These are phyloP conservation scores for Trypanosoma conorhini DNA, from an alignment of 208 protist genomes.

Conservation along the genomic window DNA sequence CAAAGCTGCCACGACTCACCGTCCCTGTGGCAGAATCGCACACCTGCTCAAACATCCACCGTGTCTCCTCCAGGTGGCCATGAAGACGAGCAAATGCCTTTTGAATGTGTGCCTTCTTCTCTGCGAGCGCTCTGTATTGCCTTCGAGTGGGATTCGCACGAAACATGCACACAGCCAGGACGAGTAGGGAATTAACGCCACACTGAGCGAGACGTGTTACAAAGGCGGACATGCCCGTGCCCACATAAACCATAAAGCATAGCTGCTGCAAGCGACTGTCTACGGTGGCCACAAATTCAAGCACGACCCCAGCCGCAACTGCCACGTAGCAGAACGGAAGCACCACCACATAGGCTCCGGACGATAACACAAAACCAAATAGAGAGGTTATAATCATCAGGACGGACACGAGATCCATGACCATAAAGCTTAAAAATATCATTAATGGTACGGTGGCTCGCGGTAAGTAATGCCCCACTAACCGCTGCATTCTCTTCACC, in stretches of 20 bases:
- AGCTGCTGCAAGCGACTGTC: slow-evolving; percentile 1
- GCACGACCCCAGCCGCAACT: slow-evolving; percentile 4
- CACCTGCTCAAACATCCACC: slow-evolving; percentile 6
- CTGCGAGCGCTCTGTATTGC: slow-evolving; percentile 5
- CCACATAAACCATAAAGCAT: slow-evolving; percentile 10
- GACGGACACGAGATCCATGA: slow-evolving; percentile 21
- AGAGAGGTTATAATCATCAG: slow-evolving; percentile 20
- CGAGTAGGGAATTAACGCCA: not conserved
- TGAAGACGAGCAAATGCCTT: slow-evolving; percentile 9
- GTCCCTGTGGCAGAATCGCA: slow-evolving; percentile 1
- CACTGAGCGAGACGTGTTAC: slow-evolving; percentile 1
- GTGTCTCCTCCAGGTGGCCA: slow-evolving; percentile 7
- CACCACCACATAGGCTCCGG: slow-evolving; percentile 4
- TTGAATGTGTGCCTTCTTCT: slow-evolving; percentile 25
- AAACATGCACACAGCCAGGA: slow-evolving; percentile 7
- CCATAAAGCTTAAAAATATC: slow-evolving; percentile 4
- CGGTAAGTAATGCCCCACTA: slow-evolving; percentile 14
- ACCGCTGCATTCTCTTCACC: slow-evolving; percentile 12
- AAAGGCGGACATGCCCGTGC: not conserved
- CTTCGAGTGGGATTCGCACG: slow-evolving; percentile 1
- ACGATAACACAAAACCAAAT: slow-evolving; percentile 4
- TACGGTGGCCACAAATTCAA: slow-evolving; percentile 13
- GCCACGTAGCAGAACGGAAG: slow-evolving; percentile 3
- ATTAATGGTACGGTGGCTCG: not conserved
- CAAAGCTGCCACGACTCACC: slow-evolving; percentile 3